Evolutionary conservation across 805 yeast species (phyloP), one percentile per base, ranked within the genome.

Genomic region (Kregervanrija delftensis): DNA sequence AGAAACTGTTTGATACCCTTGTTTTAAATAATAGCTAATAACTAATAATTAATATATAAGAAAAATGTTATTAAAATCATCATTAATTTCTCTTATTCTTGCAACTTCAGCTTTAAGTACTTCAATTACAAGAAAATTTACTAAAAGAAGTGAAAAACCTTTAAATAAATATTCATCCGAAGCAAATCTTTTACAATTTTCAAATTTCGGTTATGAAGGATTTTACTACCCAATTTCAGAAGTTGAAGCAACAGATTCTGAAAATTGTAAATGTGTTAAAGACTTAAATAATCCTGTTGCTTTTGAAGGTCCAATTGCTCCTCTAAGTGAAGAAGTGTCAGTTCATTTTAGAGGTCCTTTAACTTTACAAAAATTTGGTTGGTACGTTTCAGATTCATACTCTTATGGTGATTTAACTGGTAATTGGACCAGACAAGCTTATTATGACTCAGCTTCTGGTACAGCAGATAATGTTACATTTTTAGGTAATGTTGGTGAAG

Each of bases 261-360:
- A 71, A 40, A 53, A 63, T 4, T 80, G 86, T 63, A 56, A 72
- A 9, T 74, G 84, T 56, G 66, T 61, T 30, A 51, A 68, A 33
- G 64, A 70, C 46, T 46, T 50, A 6, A 59, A 63, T 12, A 59
- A 50, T 16, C 62, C 65, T 22, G 37, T 40, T n/a, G 28, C 55
- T 6, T 78, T 79, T 51, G 64, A 72, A 9, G 91, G 91, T 17
- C 46, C 76, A 17, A 77, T 81, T 56, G 65, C 88, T 30, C 93
- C 93, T 5, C 58, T 83, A 35, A 67, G 82, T 58, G 81, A 74
- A 52, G 89, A 79, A 58, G 68, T 84, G 22, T 79, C 88, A 3
- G 87, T 84, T 12, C 93, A 84, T 59, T 77, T 84, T 60, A 74
- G 93, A 66, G 93, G 93, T 39, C 93, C 93, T 8, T 59, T 84